Conservation (phyloP, 352 stramenopile genomes). For the Globisporangium camurandrum region DNA sequence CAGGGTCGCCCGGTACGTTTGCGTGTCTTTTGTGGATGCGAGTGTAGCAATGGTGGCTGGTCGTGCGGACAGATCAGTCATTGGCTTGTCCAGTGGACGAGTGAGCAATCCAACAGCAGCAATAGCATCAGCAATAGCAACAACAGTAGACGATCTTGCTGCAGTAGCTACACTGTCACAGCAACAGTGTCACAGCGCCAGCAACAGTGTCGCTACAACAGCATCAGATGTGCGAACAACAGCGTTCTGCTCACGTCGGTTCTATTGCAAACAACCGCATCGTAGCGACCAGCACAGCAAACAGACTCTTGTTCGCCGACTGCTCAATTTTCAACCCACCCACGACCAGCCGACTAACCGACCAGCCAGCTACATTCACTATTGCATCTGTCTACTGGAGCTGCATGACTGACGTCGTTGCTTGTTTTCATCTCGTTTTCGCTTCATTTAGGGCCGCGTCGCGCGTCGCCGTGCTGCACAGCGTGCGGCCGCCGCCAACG, state of each 20-base stretch:
- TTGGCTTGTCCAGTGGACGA: background rate
- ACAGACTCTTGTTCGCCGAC: too few relatives aligned
- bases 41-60: background rate
- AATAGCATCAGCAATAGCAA: background rate
- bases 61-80: too few relatives aligned
- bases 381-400: background rate
- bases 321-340: background rate
- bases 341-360: background rate
- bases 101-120: background rate
- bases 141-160: background rate
- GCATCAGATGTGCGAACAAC: too few relatives aligned
- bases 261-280: too few relatives aligned
- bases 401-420: background rate
- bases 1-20: conserved; percentile 87
- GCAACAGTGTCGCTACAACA: too few relatives aligned
- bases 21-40: background rate
- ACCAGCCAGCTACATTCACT: background rate
- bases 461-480: conserved; percentile 91
- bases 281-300: too few relatives aligned
- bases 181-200: background rate
- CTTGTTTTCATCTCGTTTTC: conserved; percentile 1
- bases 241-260: too few relatives aligned
- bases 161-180: background rate
- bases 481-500: conserved; percentile 87
- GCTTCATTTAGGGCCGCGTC: conserved; percentile 85